Conservation (phyloP, 176 grass and related monocot species). For the Carex myosuroides region DNA sequence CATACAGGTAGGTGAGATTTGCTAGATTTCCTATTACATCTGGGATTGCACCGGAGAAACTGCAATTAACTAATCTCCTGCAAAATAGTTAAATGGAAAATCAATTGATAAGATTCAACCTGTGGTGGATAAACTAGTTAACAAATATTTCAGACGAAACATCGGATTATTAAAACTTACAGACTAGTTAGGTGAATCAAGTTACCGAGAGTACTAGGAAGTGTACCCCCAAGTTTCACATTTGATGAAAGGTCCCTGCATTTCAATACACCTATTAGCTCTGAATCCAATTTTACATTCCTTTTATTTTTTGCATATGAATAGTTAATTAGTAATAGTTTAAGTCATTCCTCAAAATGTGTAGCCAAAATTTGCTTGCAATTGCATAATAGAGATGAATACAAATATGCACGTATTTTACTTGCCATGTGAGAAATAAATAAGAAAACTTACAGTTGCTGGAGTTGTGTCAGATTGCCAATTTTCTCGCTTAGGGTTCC, state of each 20-base stretch:
- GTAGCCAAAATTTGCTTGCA: neutral
- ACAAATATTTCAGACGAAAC: neutral
- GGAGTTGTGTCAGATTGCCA: conserved; percentile 46
- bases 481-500: conserved; percentile 59
- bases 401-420: too few species aligned
- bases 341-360: neutral
- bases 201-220: conserved; percentile 47
- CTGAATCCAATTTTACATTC: neutral
- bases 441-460: conserved; percentile 38
- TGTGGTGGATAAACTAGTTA: neutral
- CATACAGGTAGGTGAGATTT: conserved; percentile 54
- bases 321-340: neutral
- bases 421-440: neutral
- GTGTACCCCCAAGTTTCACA: conserved; percentile 22
- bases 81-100: neutral
- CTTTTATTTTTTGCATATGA: neutral
- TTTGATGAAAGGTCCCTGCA: conserved; percentile 85
- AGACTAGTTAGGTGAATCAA: conserved; percentile 39
- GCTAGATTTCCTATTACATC: conserved; percentile 54
- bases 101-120: conserved; percentile 12
- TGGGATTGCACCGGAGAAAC: conserved; percentile 52
- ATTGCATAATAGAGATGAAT: neutral
- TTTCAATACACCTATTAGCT: neutral
- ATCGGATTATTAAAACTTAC: conserved; percentile 38
- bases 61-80: conserved; percentile 48